These are phyloP conservation scores for Colletotrichum somersetense DNA, from an alignment of 2,329 filamentous ascomycete genomes.

Conservation along the genomic window DNA sequence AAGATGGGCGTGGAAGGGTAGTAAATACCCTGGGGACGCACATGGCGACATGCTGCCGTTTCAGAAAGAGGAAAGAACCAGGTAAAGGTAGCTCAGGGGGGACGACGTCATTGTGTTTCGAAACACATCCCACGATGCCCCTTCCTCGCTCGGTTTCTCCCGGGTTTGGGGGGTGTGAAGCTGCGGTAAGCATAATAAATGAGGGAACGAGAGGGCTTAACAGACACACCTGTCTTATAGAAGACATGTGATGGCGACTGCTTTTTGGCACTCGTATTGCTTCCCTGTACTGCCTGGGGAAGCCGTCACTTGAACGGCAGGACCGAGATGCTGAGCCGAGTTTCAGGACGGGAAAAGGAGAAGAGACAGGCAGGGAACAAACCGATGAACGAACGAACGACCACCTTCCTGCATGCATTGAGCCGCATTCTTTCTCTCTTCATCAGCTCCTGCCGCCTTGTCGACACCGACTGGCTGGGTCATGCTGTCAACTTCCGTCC, in stretches of 20 bases:
- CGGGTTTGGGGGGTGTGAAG: constrained; percentile 24
- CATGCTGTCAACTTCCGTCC: constrained; percentile 3
- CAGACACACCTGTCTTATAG: neutral
- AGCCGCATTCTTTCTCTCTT: constrained; percentile 3
- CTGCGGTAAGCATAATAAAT: constrained; percentile 13
- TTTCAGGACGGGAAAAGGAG: neutral
- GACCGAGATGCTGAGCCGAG: neutral
- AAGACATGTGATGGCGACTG: neutral
- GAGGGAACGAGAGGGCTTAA: neutral
- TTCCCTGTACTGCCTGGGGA: neutral
- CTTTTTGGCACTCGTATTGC: neutral
- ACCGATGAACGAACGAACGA: neutral
- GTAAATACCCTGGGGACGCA: neutral
- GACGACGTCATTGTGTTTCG: constrained; percentile 40
- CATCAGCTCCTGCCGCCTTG: neutral
- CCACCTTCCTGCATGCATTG: neutral
- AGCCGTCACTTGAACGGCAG: neutral
- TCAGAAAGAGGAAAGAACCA: constrained; percentile 8
- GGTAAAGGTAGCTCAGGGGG: neutral
- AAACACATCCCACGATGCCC: constrained; percentile 41
- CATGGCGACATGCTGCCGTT: constrained; percentile 12
- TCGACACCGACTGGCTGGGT: neutral
- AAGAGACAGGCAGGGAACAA: neutral
- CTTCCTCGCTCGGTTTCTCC: constrained; percentile 35
- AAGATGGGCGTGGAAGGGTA: neutral